Conservation (phyloP, 2,329 filamentous ascomycete species). For the Calonectria crousiana region DNA sequence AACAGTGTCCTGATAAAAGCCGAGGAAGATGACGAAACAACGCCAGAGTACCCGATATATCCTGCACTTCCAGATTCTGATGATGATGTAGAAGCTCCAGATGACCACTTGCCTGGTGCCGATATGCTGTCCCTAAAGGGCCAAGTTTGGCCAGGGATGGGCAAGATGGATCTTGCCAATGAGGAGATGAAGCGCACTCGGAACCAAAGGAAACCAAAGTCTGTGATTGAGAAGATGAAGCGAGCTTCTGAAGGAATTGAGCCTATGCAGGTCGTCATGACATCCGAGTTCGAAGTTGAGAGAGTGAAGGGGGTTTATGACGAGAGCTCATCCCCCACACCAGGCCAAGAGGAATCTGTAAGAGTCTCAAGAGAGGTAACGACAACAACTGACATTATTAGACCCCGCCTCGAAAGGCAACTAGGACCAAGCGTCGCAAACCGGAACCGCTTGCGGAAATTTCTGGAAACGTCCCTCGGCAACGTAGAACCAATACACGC, state of each 20-base stretch:
- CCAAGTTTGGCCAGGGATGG: conserved; percentile 82
- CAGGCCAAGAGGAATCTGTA: conserved; percentile 58
- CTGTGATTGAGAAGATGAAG: conserved; percentile 76
- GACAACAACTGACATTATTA: conserved; percentile 18
- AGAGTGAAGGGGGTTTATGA: conserved; percentile 70
- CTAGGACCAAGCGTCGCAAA: conserved; percentile 48
- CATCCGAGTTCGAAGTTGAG: conserved; percentile 62
- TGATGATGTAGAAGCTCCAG: conserved; percentile 44
- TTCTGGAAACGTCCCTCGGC: conserved; percentile 50
- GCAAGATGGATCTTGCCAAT: conserved; percentile 83
- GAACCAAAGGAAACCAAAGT: conserved; percentile 83
- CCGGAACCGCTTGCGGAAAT: conserved; percentile 49
- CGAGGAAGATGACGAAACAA: conserved; percentile 44
- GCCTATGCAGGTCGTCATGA: conserved; percentile 75
- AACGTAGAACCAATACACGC: conserved; percentile 39
- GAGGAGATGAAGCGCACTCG: conserved; percentile 78
- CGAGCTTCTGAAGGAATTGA: conserved; percentile 73
- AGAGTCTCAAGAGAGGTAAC: conserved; percentile 32
- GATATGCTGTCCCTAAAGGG: conserved; percentile 71
- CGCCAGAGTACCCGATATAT: conserved; percentile 44
- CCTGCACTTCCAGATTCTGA: conserved; percentile 45
- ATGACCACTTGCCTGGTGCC: conserved; percentile 40
- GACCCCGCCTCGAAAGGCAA: conserved; percentile 48
- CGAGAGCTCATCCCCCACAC: conserved; percentile 65
- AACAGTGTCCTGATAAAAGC: conserved; percentile 41